A percentile compares a stretch with the other conserved stretches of the same genome.
phyloP scores from a whole-genome alignment of 2,329 filamentous ascomycete species.

The Ceratocystis destructans region DNA sequence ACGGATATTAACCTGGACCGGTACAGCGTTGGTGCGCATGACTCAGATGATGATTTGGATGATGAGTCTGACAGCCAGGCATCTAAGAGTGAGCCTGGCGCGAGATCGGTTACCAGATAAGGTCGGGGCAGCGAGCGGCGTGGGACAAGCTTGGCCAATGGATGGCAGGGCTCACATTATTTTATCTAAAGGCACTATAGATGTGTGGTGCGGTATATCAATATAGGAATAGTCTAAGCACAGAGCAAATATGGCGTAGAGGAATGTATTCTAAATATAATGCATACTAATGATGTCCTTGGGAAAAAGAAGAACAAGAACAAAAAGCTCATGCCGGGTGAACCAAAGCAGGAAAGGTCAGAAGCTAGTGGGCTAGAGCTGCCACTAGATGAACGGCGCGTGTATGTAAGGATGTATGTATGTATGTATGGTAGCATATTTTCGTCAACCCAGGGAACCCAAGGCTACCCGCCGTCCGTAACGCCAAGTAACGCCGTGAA shows the following conservation, averaged over 20 bases:
- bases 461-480: background rate
- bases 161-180: background rate
- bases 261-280: conserved; percentile 6
- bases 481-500: conserved; percentile 4
- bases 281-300: conserved; percentile 1
- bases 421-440: background rate
- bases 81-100: conserved; percentile 3
- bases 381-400: too few relatives aligned
- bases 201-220: background rate
- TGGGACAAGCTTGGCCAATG: background rate
- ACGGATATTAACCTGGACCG: conserved; percentile 31
- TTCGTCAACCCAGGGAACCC: background rate
- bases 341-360: background rate
- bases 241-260: background rate
- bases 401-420: background rate
- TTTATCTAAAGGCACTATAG: background rate
- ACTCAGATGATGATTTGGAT: conserved; percentile 37
- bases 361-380: background rate
- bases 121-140: background rate
- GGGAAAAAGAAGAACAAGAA: background rate
- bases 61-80: conserved; percentile 24
- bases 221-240: background rate
- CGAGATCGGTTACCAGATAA: background rate
- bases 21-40: conserved; percentile 42
- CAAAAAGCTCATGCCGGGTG: background rate